Base-by-base conservation (phyloP, 306 rosid species). In the Lotus japonicus region DNA sequence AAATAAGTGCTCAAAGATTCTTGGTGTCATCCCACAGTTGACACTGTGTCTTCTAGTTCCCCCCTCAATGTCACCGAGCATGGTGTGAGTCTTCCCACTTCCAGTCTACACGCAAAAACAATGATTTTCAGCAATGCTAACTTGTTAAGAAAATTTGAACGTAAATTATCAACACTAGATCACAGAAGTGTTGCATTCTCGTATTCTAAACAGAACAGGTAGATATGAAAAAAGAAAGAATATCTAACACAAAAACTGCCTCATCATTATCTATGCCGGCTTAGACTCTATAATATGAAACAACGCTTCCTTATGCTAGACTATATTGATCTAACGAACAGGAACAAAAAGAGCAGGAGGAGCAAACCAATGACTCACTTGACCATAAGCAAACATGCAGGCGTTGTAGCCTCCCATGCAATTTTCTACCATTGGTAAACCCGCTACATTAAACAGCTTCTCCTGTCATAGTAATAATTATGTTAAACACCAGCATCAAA, bases 331-430 rank as follows among this genome's bases (percentile, higher is more conserved):
- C 68, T 58, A 52, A 66, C 49, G 26, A 63, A 72, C 36, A 1
- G 12, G 46, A 52, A 72, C 5, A 70, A 69, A 55, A 53, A 60
- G 14, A 65, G 43, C 11, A 18, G 53, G 16, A 68, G 62, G 18
- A 64, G 64, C 18, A 64, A 58, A 70, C 41, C 44, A 13, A 63
- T 72, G 10, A 76, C 97, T 80, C 83, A 94, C 99, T 84, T 94
- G 99, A 31, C 99, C 99, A 85, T 94, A 94, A 54, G 97, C 99
- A 83, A 94, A 94, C 99, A 94, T 94, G 83, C 99, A 94, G 77
- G 97, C 90, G 76, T 94, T 94, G 84, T 94, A 90, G 66, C 99
- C 99, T 56, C 79, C 94, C 86, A 94, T 82, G 76, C 99, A 94
- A 68, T 94, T 94, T 73, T 94, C 99, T 58, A 94, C 88, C 97